Conservation (phyloP, 768 basidiomycete genomes). For the Auricularia sp. region DNA sequence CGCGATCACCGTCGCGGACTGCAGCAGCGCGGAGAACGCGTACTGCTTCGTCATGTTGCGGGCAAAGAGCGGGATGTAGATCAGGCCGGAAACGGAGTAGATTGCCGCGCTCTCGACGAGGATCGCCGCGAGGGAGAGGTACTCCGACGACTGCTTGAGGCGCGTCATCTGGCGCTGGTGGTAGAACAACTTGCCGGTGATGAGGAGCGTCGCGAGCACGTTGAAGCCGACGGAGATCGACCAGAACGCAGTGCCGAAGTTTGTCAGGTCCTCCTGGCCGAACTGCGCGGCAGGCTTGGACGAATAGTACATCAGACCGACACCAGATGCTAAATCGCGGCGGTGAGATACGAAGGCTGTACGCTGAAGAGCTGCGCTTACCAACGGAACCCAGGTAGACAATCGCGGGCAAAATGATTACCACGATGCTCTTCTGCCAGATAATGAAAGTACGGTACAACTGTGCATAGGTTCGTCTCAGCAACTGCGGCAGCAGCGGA, state of each 20-base stretch:
- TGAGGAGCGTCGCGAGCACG: conserved; percentile 25
- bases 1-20: background rate
- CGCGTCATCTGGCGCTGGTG: conserved; percentile 11
- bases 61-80: conserved; percentile 23
- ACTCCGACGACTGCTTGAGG: conserved; percentile 11
- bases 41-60: conserved; percentile 7
- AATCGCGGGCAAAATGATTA: background rate
- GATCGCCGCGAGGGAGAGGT: conserved; percentile 13
- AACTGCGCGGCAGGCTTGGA: background rate
- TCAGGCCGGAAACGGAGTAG: conserved; percentile 17
- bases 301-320: background rate
- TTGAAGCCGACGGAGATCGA: conserved; percentile 21
- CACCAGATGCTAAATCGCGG: background rate
- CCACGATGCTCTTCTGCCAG: background rate
- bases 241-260: background rate
- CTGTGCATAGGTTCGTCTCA: background rate
- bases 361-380: no score
- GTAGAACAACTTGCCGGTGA: conserved; percentile 18
- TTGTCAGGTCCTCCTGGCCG: background rate
- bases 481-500: background rate
- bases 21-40: background rate
- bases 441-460: background rate
- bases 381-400: background rate
- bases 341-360: no score
- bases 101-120: conserved; percentile 26